Percentiles rank a stretch among this genome's conserved stretches.
Evolutionary conservation across 805 yeast species (phyloP).

Genomic region (Candida maris): DNA sequence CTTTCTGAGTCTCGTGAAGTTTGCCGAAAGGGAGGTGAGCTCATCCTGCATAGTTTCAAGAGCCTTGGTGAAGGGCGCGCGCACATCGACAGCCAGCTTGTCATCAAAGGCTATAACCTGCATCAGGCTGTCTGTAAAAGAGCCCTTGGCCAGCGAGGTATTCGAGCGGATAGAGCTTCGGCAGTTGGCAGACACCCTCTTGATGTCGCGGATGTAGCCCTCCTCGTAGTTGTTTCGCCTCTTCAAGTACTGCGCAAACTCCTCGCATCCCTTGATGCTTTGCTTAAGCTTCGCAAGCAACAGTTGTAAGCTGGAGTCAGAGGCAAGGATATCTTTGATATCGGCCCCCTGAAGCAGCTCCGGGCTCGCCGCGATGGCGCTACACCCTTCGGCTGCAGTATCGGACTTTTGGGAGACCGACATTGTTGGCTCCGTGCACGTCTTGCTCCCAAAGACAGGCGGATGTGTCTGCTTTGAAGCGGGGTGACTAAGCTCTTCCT

Average conservation of each 20-base stretch:
- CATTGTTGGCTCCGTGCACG: no score
- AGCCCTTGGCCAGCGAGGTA: slow-evolving; percentile 38
- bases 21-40: slow-evolving; percentile 61
- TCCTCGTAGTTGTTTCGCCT: slow-evolving; percentile 76
- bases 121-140: slow-evolving; percentile 64
- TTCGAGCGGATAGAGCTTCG: slow-evolving; percentile 30
- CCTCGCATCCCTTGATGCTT: slow-evolving; percentile 78
- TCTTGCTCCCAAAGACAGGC: no score
- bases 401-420: no score
- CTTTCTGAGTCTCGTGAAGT: slow-evolving; percentile 73
- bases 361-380: no score
- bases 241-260: slow-evolving; percentile 72
- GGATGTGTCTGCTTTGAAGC: no score
- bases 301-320: slow-evolving; percentile 77
- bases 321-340: slow-evolving; percentile 49
- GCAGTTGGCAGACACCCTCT: slow-evolving; percentile 58
- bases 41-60: slow-evolving; percentile 85
- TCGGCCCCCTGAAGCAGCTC: slow-evolving; percentile 47
- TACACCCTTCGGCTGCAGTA: no score
- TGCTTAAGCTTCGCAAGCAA: slow-evolving; percentile 73
- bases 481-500: no score
- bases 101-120: slow-evolving; percentile 76
- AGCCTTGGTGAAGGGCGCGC: slow-evolving; percentile 72
- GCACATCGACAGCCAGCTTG: slow-evolving; percentile 59
- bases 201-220: slow-evolving; percentile 70